Evolutionary conservation across 2,329 filamentous ascomycete genomes (phyloP).

Genomic region (Fusarium concolor): DNA sequence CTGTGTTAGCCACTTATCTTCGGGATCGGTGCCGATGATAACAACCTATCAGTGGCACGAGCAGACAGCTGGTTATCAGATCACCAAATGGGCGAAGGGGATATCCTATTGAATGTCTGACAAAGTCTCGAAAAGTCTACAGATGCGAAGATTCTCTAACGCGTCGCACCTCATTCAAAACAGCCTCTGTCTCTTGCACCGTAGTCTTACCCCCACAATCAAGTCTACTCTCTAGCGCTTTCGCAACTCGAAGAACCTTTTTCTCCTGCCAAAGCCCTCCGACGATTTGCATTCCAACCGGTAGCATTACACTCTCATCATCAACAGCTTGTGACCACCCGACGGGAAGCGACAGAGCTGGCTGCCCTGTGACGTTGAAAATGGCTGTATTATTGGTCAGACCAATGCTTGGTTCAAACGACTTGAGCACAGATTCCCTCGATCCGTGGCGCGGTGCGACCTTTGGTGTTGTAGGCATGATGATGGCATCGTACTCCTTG

Average conservation of each 20-base stretch:
- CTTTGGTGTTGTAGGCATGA: constrained; percentile 63
- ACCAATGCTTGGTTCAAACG: constrained; percentile 64
- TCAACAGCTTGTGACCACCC: constrained; percentile 56
- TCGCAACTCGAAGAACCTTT: constrained; percentile 56
- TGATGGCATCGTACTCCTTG: constrained; percentile 56
- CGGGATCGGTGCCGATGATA: too few species aligned
- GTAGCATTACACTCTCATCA: constrained; percentile 54
- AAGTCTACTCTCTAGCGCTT: constrained; percentile 60
- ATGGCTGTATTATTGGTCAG: constrained; percentile 66
- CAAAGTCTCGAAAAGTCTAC: too few species aligned
- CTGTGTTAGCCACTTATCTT: neutral
- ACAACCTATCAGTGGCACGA: too few species aligned
- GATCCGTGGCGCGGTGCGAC: constrained; percentile 58
- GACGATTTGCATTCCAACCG: constrained; percentile 67
- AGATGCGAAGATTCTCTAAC: constrained; percentile 8
- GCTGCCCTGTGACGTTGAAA: constrained; percentile 69
- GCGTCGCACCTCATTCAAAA: neutral
- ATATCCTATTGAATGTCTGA: neutral
- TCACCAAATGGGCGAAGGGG: too few species aligned
- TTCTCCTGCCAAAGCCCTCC: constrained; percentile 64
- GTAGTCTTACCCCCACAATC: constrained; percentile 49
- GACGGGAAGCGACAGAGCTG: constrained; percentile 64
- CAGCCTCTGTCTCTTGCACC: neutral
- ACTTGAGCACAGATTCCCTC: constrained; percentile 55
- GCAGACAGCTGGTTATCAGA: too few species aligned